Conservation (phyloP, 495 filamentous ascomycete genomes). For the Tuber calosporum region DNA sequence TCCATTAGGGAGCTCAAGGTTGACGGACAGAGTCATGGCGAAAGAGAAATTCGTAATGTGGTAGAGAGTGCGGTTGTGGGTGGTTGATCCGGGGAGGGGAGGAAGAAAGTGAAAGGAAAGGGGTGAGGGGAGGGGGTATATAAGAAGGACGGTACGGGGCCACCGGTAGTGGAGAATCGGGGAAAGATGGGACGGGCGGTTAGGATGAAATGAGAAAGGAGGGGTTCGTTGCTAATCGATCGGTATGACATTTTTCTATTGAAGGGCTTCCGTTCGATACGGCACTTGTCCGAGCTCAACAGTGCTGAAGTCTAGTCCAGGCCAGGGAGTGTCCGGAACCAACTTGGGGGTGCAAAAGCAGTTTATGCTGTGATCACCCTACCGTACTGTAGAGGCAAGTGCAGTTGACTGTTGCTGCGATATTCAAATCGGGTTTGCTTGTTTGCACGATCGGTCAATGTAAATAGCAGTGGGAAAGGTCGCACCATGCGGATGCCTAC, state of each 20-base stretch:
- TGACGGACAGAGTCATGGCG: conserved; percentile 34
- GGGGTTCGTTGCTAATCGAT: neutral
- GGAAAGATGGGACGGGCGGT: neutral
- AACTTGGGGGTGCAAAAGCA: neutral
- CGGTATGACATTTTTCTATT: neutral
- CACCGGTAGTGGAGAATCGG: neutral
- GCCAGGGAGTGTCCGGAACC: neutral
- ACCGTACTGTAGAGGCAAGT: neutral
- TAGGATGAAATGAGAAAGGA: neutral
- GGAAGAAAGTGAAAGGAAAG: neutral
- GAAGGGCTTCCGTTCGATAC: neutral
- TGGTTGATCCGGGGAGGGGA: neutral
- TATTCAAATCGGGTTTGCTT: neutral
- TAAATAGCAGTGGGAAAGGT: neutral
- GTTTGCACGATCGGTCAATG: neutral
- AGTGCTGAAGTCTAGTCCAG: neutral
- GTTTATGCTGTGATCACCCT: neutral
- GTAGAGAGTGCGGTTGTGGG: neutral
- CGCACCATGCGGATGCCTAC: neutral
- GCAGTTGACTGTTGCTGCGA: neutral
- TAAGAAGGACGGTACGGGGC: neutral
- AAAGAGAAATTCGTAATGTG: conserved; percentile 2
- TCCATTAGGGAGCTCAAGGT: conserved; percentile 35
- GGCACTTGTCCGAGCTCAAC: neutral
- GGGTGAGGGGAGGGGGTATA: neutral